Evolutionary conservation across 1,284 basidiomycete species (phyloP).

Genomic region (Rhodotorula sp.): DNA sequence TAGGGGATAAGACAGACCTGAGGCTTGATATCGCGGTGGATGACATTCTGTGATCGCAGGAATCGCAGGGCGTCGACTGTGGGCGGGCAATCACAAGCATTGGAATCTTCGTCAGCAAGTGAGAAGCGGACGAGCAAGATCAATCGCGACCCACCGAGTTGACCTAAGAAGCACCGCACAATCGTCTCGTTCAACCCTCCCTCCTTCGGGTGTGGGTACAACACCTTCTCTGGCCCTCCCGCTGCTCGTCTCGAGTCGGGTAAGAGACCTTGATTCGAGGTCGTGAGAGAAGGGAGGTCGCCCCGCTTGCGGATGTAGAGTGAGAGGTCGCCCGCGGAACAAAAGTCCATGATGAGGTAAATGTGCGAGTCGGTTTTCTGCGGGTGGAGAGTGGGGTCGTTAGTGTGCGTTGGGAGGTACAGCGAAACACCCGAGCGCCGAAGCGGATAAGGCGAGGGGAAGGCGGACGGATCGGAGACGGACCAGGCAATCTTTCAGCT

Average conservation of each 20-base stretch:
- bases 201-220: constrained; percentile 83
- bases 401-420: not conserved
- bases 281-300: constrained; percentile 72
- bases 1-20: constrained; percentile 58
- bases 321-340: constrained; percentile 90
- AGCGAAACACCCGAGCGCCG: not conserved
- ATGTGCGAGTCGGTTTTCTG: constrained; percentile 90
- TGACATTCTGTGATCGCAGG: constrained; percentile 80
- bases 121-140: too few relatives aligned
- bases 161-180: constrained; percentile 86
- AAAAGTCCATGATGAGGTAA: constrained; percentile 97
- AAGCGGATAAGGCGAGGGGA: not conserved
- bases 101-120: too few relatives aligned
- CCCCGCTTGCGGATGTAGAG: constrained; percentile 95
- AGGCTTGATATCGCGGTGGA: constrained; percentile 97
- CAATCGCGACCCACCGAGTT: constrained; percentile 64
- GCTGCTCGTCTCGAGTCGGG: constrained; percentile 29
- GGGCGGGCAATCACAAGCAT: not conserved
- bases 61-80: constrained; percentile 89
- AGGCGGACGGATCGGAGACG: constrained; percentile 41
- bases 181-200: constrained; percentile 90
- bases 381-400: not conserved
- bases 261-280: constrained; percentile 62
- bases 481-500: constrained; percentile 82
- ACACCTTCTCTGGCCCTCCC: constrained; percentile 47